Evolutionary conservation across 768 basidiomycete genomes (phyloP).

Genomic region (Stropharia rugosoannulata): DNA sequence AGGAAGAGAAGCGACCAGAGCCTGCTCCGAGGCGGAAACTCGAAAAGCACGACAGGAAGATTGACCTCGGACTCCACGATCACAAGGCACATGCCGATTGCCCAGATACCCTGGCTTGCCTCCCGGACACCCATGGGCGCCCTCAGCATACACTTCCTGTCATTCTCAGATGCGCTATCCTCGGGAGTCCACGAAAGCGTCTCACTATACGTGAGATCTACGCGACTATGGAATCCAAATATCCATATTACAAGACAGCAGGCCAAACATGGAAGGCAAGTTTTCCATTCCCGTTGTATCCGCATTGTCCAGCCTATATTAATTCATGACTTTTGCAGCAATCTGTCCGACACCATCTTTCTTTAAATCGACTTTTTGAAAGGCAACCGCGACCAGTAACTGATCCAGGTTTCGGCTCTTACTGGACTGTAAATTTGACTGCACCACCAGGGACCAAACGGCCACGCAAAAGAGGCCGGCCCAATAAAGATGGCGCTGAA

Average conservation of each 20-base stretch:
- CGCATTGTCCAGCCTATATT: conserved; percentile 11
- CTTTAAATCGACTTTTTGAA: conserved; percentile 80
- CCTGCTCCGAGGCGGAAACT: conserved; percentile 24
- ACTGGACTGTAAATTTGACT: conserved; percentile 85
- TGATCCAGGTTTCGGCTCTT: conserved; percentile 85
- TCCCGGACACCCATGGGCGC: conserved; percentile 75
- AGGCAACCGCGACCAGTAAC: conserved; percentile 79
- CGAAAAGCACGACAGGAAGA: conserved; percentile 26
- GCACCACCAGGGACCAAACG: conserved; percentile 88
- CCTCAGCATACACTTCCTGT: conserved; percentile 86
- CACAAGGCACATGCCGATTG: conserved; percentile 75
- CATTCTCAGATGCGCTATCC: conserved; percentile 81
- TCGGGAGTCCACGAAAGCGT: conserved; percentile 72
- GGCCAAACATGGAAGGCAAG: conserved; percentile 84
- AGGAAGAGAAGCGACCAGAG: conserved; percentile 14
- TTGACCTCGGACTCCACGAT: conserved; percentile 32
- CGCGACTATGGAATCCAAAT: conserved; percentile 84
- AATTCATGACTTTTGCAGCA: conserved; percentile 45
- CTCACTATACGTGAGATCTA: conserved; percentile 86
- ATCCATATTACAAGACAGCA: conserved; percentile 76
- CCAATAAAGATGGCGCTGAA: conserved; percentile 42
- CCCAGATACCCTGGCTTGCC: conserved; percentile 73
- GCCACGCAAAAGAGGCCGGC: conserved; percentile 75
- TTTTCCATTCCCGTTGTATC: conserved; percentile 7
- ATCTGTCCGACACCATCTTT: conserved; percentile 86